A percentile compares a stretch with the other conserved stretches of the same genome.
phyloP scores from a whole-genome alignment of 495 filamentous ascomycete species.

The Neurospora sp. region DNA sequence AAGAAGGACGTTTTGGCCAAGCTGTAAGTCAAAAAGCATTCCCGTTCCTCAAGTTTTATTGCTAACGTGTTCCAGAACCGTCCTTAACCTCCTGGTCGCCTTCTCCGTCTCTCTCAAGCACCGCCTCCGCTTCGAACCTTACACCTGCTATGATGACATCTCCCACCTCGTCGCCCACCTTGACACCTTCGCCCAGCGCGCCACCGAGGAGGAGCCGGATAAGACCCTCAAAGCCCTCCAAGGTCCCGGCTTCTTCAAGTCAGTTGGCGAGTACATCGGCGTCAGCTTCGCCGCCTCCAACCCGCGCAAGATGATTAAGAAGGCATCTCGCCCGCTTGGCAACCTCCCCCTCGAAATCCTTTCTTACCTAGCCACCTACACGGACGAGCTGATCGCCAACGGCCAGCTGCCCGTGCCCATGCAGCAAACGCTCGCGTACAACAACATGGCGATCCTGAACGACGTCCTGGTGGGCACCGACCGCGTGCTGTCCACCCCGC shows the following conservation, averaged over 20 bases:
- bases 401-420: slow-evolving; percentile 43
- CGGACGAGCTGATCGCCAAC: slow-evolving; percentile 45
- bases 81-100: slow-evolving; percentile 71
- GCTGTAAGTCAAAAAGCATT: slow-evolving; percentile 30
- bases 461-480: slow-evolving; percentile 68
- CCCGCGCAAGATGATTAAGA: slow-evolving; percentile 62
- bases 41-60: background rate
- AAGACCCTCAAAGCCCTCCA: slow-evolving; percentile 24
- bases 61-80: slow-evolving; percentile 39
- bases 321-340: slow-evolving; percentile 50
- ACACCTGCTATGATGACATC: slow-evolving; percentile 64
- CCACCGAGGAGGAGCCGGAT: slow-evolving; percentile 44
- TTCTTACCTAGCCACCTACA: slow-evolving; percentile 57
- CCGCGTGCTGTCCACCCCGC: slow-evolving; percentile 73
- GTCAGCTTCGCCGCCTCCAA: slow-evolving; percentile 62
- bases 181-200: slow-evolving; percentile 60
- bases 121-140: slow-evolving; percentile 81
- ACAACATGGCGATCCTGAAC: slow-evolving; percentile 50
- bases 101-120: slow-evolving; percentile 73
- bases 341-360: slow-evolving; percentile 74
- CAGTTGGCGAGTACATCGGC: slow-evolving; percentile 58
- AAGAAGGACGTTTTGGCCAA: slow-evolving; percentile 67
- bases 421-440: slow-evolving; percentile 42
- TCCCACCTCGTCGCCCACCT: slow-evolving; percentile 48
- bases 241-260: slow-evolving; percentile 48